Conservation (phyloP, 306 rosid species). For the Quercus engelmannii region DNA sequence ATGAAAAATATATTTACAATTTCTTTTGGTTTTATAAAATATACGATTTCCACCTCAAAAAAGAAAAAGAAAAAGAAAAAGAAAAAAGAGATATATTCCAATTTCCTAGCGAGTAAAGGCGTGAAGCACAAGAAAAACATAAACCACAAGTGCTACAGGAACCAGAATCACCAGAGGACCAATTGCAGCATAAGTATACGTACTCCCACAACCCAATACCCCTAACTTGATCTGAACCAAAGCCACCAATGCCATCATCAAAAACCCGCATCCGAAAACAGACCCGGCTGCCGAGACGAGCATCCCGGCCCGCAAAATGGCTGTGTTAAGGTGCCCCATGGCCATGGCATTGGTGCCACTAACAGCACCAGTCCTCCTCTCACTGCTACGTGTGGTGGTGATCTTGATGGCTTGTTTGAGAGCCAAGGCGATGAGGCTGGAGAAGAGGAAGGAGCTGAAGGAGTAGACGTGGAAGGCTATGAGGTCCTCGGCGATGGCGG, state of each 20-base stretch:
- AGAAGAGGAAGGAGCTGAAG: slow-evolving; percentile 92
- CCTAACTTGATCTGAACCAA: slow-evolving; percentile 83
- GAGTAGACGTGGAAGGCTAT: slow-evolving; percentile 70
- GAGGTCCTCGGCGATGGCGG: slow-evolving; percentile 43
- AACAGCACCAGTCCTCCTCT: neutral
- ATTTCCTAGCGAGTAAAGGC: slow-evolving; percentile 55
- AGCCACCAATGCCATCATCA: slow-evolving; percentile 73
- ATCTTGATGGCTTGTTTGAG: slow-evolving; percentile 66
- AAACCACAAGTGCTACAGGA: slow-evolving; percentile 59
- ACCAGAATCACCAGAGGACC: slow-evolving; percentile 75
- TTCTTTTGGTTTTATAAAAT: too few species aligned
- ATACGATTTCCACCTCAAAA: too few species aligned
- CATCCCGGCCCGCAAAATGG: slow-evolving; percentile 54
- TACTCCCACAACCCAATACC: slow-evolving; percentile 58
- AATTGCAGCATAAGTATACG: slow-evolving; percentile 54
- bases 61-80: too few species aligned
- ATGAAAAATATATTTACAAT: neutral
- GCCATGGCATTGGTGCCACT: neutral
- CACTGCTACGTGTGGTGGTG: neutral
- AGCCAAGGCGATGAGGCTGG: slow-evolving; percentile 79
- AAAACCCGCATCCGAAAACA: slow-evolving; percentile 74
- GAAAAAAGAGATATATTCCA: too few species aligned
- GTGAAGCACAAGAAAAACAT: slow-evolving; percentile 60
- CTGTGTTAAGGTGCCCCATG: slow-evolving; percentile 38
- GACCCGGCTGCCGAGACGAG: slow-evolving; percentile 70